These are phyloP conservation scores for Botrytis tulipae DNA, from an alignment of 2,329 filamentous ascomycete species.

Conservation along the genomic window DNA sequence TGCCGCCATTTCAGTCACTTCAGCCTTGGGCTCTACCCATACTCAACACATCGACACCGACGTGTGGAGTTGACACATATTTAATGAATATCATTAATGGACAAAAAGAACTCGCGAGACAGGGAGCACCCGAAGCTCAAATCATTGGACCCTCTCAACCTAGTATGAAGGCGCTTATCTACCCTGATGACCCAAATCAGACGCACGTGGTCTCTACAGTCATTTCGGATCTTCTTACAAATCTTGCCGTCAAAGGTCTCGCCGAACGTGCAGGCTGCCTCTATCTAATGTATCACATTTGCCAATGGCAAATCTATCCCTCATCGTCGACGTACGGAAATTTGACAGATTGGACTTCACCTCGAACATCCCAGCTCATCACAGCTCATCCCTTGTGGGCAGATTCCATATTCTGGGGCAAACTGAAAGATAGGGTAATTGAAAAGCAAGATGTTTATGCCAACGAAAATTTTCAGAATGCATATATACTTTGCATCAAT, in stretches of 20 bases:
- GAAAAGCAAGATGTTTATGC: constrained; percentile 41
- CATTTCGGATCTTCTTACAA: constrained; percentile 35
- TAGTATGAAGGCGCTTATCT: constrained; percentile 40
- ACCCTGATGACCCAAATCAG: constrained; percentile 33
- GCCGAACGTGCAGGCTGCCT: constrained; percentile 29
- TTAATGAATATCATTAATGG: constrained; percentile 41
- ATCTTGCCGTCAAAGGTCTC: constrained; percentile 24
- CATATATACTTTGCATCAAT: constrained; percentile 40
- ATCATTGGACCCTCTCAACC: constrained; percentile 40
- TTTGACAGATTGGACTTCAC: constrained; percentile 31
- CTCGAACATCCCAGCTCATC: constrained; percentile 34
- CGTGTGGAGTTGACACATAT: constrained; percentile 40
- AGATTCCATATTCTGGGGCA: constrained; percentile 39
- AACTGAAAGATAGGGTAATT: constrained; percentile 41
- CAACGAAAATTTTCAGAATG: constrained; percentile 41
- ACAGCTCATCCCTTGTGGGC: constrained; percentile 39
- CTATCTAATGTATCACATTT: constrained; percentile 29
- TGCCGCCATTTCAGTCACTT: constrained; percentile 9
- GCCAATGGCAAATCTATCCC: constrained; percentile 34
- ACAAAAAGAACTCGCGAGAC: constrained; percentile 39
- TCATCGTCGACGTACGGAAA: constrained; percentile 26
- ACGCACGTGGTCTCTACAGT: constrained; percentile 34
- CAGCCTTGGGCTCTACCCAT: constrained; percentile 39
- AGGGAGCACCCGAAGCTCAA: constrained; percentile 32
- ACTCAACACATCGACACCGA: constrained; percentile 37